phyloP scores from a whole-genome alignment of 306 rosid species.

The Delonix regia region DNA sequence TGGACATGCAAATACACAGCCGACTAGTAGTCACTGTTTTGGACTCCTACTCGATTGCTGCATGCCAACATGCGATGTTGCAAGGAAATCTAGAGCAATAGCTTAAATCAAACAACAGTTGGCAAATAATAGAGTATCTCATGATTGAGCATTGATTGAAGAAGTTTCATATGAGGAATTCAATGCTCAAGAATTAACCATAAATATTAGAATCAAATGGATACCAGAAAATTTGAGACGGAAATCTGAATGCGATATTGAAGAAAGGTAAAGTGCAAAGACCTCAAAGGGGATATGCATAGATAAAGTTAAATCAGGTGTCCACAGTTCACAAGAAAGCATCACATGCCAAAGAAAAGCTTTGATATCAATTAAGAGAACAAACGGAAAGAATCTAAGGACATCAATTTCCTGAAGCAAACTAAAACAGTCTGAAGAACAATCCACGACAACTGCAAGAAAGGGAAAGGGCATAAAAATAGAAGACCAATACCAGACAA shows the following conservation, averaged over 20 bases:
- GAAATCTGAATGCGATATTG: conserved; percentile 27
- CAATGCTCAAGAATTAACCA: conserved; percentile 21
- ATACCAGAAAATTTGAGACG: conserved; percentile 25
- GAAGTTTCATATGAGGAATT: neutral
- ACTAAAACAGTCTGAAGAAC: conserved; percentile 41
- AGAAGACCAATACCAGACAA: conserved; percentile 6
- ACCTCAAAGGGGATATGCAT: conserved; percentile 37
- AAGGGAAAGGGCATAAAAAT: conserved; percentile 11
- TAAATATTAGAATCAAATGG: conserved; percentile 25
- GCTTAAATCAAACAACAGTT: neutral
- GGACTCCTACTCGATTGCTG: neutral
- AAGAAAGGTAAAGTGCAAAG: conserved; percentile 39
- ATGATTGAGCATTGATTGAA: conserved; percentile 10
- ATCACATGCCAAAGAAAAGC: conserved; percentile 52
- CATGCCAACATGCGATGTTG: conserved; percentile 2
- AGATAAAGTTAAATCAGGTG: conserved; percentile 44
- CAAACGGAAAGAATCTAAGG: conserved; percentile 47
- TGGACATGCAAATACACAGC: conserved; percentile 3
- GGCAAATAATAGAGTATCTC: neutral
- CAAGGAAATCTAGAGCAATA: neutral
- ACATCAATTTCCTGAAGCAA: conserved; percentile 57
- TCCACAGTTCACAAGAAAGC: conserved; percentile 69
- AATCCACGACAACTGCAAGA: conserved; percentile 38
- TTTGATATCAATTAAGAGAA: conserved; percentile 38
- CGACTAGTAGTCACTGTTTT: neutral